These are phyloP conservation scores for Tulasnella sp. DNA, from an alignment of 768 basidiomycete species.

Conservation along the genomic window DNA sequence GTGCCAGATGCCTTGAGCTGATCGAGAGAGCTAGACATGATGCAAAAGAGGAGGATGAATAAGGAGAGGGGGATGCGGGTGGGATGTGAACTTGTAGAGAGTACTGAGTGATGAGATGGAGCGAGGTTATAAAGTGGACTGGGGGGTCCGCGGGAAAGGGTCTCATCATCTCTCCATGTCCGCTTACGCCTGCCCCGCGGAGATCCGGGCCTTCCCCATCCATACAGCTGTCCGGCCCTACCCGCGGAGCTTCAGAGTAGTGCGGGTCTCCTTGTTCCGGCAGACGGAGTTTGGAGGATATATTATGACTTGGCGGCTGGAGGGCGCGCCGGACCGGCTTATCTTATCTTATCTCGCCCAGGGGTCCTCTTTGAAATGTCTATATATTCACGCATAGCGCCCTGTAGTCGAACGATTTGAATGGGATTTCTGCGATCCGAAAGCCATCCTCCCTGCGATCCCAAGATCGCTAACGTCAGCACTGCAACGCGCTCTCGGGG, in stretches of 20 bases:
- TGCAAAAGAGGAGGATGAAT: neutral
- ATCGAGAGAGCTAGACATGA: slow-evolving; percentile 41
- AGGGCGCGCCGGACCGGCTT: neutral
- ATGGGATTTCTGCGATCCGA: no score
- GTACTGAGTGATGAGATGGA: neutral
- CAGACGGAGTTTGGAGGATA: neutral
- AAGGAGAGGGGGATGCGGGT: neutral
- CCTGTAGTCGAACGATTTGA: no score
- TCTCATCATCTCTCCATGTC: slow-evolving; percentile 4
- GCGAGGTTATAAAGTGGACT: neutral
- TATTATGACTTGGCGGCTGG: neutral
- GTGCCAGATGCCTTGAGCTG: slow-evolving; percentile 86
- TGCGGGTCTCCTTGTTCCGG: neutral
- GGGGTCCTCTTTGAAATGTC: no score
- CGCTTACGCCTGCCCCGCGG: neutral
- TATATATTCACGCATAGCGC: no score
- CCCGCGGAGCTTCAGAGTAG: neutral
- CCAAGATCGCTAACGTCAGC: no score
- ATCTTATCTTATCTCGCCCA: slow-evolving; percentile 9
- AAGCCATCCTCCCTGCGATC: no score
- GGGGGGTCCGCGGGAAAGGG: slow-evolving; percentile 2
- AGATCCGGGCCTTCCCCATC: neutral
- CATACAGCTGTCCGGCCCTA: neutral
- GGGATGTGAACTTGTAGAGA: neutral
- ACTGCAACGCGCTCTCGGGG: no score